These are phyloP conservation scores for Phytophthora citrophthora DNA, from an alignment of 352 stramenopile species.

Conservation along the genomic window DNA sequence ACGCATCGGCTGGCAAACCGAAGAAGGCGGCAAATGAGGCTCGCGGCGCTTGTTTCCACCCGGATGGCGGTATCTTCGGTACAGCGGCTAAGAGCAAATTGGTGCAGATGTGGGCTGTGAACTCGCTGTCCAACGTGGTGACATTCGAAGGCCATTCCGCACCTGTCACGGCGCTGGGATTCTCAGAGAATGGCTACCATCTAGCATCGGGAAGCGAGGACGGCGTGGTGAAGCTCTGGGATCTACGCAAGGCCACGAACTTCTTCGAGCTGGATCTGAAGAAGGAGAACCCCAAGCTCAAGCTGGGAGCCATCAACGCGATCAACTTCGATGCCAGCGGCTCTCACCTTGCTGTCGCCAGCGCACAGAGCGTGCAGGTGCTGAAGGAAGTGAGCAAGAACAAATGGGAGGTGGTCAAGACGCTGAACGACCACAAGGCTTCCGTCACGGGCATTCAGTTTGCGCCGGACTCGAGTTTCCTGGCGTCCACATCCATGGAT, in stretches of 20 bases:
- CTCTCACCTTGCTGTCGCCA: constrained; percentile 61
- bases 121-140: constrained; percentile 77
- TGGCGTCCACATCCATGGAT: constrained; percentile 78
- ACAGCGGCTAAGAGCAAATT: constrained; percentile 63
- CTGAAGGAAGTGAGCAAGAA: constrained; percentile 73
- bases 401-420: constrained; percentile 65
- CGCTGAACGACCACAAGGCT: constrained; percentile 73
- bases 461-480: constrained; percentile 61
- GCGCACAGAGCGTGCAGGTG: constrained; percentile 49
- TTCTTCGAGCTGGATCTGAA: constrained; percentile 71
- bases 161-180: constrained; percentile 76
- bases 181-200: constrained; percentile 97
- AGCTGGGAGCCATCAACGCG: constrained; percentile 52
- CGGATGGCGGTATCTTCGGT: constrained; percentile 95
- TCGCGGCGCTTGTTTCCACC: constrained; percentile 86
- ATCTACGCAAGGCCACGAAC: constrained; percentile 92
- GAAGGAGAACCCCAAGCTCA: constrained; percentile 40
- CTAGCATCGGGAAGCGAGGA: constrained; percentile 85
- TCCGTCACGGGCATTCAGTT: constrained; percentile 67
- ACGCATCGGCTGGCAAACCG: constrained; percentile 18
- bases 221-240: constrained; percentile 91
- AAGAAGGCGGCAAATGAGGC: constrained; percentile 47
- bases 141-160: constrained; percentile 87
- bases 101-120: constrained; percentile 95
- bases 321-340: constrained; percentile 72